Base-by-base conservation (phyloP, 257 asterid genomes). In the Nicotiana benthamiana region DNA sequence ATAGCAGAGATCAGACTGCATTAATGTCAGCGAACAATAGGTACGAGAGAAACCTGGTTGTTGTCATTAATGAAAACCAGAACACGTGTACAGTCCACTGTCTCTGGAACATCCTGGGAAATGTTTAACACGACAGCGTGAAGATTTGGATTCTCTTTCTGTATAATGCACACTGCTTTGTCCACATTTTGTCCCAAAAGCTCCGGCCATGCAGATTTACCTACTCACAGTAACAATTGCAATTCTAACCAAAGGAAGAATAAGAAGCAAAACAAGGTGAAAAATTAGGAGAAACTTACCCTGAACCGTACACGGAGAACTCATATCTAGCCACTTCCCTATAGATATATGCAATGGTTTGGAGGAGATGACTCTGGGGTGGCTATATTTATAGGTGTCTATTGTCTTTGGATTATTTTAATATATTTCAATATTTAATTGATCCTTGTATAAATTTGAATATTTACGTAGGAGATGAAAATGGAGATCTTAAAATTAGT, bases 21-120 rank as follows among this genome's bases (percentile, higher is more conserved):
- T 17, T 30, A 20, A 18, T 11, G 75, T 36, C 40, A 74, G 12
- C 61, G 61, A 46, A 74, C 78, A 24, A 74, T 8, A 48, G 78
- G 78, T 16, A 74, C 78, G 2, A 74, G 78, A 74, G 78, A 59
- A 48, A 74, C 78, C 24, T 24, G 78, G 2, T 22, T 74, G 78
- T 74, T 48, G 24, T 74, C 78, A 7, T 74, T 74, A 3, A 74
- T 24, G 51, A 74, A 74, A 13, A 74, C 61, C 9, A 74, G 78
- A 74, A 74, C 78, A 24, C 78, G 78, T 24, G 78, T 74, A 24
- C 78, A 74, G 15, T 74, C 78, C 61, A 48, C 78, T 2, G 78
- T 59, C 51, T 70, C 61, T 48, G 78, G 78, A 46, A 74, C 22
- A 74, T 74, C 11, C 24, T 48, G 61, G 26, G 78, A 74, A 1